phyloP scores from a whole-genome alignment of 352 stramenopile species.

The Phytopythium montanum region DNA sequence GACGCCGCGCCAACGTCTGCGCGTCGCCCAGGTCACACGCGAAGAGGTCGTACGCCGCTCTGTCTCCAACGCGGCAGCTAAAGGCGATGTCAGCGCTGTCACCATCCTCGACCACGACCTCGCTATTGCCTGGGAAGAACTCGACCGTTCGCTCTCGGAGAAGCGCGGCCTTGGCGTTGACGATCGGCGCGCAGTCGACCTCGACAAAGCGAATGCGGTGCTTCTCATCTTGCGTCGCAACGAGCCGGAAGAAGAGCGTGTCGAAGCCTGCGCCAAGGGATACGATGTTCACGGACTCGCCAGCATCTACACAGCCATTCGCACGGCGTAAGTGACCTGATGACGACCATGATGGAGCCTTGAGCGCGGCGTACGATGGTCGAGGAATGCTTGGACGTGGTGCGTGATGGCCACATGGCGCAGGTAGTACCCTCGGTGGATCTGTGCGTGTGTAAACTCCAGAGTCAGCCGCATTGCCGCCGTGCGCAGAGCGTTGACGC shows the following conservation, averaged over 20 bases:
- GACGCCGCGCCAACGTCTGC: conserved; percentile 17
- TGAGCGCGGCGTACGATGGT: conserved; percentile 13
- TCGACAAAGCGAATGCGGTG: conserved; percentile 37
- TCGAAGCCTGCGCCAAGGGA: conserved; percentile 74
- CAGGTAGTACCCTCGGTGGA: conserved; percentile 77
- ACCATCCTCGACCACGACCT: conserved; percentile 8
- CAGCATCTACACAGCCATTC: background rate
- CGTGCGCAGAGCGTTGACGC: background rate
- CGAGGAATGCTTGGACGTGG: conserved; percentile 54
- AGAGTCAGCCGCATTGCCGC: background rate
- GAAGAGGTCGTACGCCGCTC: conserved; percentile 36
- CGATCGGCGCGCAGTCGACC: conserved; percentile 61
- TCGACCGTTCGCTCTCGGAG: conserved; percentile 19
- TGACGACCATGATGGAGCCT: no score
- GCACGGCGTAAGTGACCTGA: no score
- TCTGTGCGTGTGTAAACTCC: conserved; percentile 23
- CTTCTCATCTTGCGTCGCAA: conserved; percentile 19
- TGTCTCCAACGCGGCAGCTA: conserved; percentile 15
- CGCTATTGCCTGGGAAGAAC: conserved; percentile 21
- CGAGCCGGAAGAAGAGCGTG: conserved; percentile 67
- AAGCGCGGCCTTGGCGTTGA: conserved; percentile 38
- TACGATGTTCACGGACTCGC: conserved; percentile 41
- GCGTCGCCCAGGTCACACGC: conserved; percentile 59
- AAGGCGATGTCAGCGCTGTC: conserved; percentile 14
- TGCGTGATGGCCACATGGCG: conserved; percentile 52